phyloP scores from a whole-genome alignment of 306 rosid genomes.

The Elaeagnus macrophylla region DNA sequence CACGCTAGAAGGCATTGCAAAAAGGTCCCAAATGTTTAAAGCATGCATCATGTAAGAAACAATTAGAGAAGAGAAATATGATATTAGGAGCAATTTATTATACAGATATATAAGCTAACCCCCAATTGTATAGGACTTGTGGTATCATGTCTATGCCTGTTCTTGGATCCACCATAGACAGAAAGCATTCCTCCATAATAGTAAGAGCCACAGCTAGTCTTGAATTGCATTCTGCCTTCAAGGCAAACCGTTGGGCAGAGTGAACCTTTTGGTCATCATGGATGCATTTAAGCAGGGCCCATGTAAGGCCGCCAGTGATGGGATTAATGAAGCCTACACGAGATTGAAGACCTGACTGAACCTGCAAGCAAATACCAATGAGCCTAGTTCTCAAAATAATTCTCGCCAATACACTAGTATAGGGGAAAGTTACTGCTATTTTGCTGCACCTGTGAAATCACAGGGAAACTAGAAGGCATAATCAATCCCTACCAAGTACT shows the following conservation, averaged over 20 bases:
- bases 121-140: slow-evolving; percentile 82
- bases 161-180: slow-evolving; percentile 92
- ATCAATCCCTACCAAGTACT: too few relatives aligned
- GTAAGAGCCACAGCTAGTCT: slow-evolving; percentile 90
- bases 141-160: slow-evolving; percentile 99
- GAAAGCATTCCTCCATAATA: slow-evolving; percentile 92
- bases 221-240: slow-evolving; percentile 89
- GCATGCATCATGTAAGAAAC: too few relatives aligned
- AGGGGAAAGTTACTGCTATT: slow-evolving; percentile 7
- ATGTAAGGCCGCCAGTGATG: slow-evolving; percentile 50
- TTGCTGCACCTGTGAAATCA: slow-evolving; percentile 3
- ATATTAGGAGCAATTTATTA: slow-evolving; percentile 1
- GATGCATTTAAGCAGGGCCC: slow-evolving; percentile 83
- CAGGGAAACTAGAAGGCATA: slow-evolving; percentile 9
- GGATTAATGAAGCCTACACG: slow-evolving; percentile 60
- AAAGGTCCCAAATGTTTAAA: neutral
- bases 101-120: slow-evolving; percentile 48
- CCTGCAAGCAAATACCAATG: slow-evolving; percentile 38
- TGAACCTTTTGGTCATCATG: slow-evolving; percentile 77
- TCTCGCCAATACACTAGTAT: slow-evolving; percentile 3
- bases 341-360: slow-evolving; percentile 70
- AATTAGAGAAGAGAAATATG: too few relatives aligned
- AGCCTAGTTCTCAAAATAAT: slow-evolving; percentile 15
- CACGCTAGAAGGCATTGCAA: neutral
- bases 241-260: slow-evolving; percentile 81